Evolutionary conservation across 352 stramenopile species (phyloP).

Genomic region (Globisporangium uncinulatum): DNA sequence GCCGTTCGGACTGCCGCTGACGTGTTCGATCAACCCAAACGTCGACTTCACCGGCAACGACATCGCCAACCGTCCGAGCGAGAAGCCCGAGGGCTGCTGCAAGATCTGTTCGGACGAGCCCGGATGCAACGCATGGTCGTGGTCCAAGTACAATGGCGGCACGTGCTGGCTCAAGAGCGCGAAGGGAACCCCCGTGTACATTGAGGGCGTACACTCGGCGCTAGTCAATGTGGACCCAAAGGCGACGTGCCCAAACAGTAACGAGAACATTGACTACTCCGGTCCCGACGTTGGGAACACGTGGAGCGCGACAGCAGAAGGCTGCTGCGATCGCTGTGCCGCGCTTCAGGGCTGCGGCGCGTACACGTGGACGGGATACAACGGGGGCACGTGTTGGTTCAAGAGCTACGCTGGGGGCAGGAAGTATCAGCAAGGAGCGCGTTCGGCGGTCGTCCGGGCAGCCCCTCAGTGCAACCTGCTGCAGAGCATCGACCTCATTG

Average conservation of each 20-base stretch:
- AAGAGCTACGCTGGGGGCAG: slow-evolving; percentile 21
- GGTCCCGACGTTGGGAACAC: slow-evolving; percentile 13
- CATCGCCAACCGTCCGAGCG: slow-evolving; percentile 3
- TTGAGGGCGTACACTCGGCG: slow-evolving; percentile 5
- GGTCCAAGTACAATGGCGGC: slow-evolving; percentile 33
- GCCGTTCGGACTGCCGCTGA: background rate
- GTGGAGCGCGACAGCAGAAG: slow-evolving; percentile 3
- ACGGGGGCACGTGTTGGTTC: slow-evolving; percentile 49
- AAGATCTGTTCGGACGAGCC: slow-evolving; percentile 1
- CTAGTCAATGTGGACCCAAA: background rate
- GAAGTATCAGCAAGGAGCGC: background rate
- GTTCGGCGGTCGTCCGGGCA: background rate
- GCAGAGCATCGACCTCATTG: no score
- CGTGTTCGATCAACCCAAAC: slow-evolving; percentile 20
- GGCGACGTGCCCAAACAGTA: background rate
- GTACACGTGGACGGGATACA: slow-evolving; percentile 48
- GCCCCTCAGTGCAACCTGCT: slow-evolving; percentile 1
- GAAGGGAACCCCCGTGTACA: slow-evolving; percentile 14
- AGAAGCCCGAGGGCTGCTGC: slow-evolving; percentile 11
- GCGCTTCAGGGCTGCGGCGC: slow-evolving; percentile 5
- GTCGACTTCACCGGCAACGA: slow-evolving; percentile 23
- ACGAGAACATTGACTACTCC: slow-evolving; percentile 3
- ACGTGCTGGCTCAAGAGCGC: slow-evolving; percentile 60
- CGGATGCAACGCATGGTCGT: slow-evolving; percentile 42
- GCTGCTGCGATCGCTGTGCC: slow-evolving; percentile 13